A percentile compares a stretch with the other conserved stretches of the same genome.
These are phyloP conservation scores for Linum trigynum DNA, from an alignment of 345 rosid genomes.

Conservation along the genomic window DNA sequence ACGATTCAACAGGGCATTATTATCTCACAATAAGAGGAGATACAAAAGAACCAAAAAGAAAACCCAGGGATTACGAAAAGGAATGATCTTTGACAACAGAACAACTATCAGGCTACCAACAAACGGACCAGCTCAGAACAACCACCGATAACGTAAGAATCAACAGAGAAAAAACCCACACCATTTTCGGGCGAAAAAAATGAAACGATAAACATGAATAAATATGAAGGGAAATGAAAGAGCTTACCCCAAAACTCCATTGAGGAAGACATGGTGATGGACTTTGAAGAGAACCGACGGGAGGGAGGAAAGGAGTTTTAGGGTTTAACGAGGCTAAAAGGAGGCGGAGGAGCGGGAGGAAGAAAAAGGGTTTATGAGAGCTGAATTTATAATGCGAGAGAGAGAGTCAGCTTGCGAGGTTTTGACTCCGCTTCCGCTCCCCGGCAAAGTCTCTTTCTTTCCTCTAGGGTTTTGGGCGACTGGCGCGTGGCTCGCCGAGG, in stretches of 20 bases:
- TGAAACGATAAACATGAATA: not conserved
- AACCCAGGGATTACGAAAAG: not conserved
- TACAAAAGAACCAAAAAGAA: not conserved
- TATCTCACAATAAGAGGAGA: not conserved
- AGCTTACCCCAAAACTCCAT: constrained; percentile 24
- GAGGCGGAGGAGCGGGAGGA: not conserved
- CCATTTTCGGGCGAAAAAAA: not conserved
- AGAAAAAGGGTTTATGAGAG: not conserved
- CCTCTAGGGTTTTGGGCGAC: too few relatives aligned
- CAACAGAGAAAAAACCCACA: not conserved
- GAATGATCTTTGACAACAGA: too few relatives aligned
- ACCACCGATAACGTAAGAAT: not conserved
- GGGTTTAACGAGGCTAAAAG: not conserved
- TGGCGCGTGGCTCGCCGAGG: too few relatives aligned
- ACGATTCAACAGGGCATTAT: too few relatives aligned
- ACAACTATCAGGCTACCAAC: too few relatives aligned
- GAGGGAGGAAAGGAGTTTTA: not conserved
- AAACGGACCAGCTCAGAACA: too few relatives aligned
- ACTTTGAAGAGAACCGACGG: not conserved
- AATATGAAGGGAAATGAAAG: not conserved
- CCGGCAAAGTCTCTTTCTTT: too few relatives aligned
- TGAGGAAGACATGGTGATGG: not conserved
- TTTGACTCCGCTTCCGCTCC: too few relatives aligned
- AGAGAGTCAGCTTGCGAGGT: too few relatives aligned
- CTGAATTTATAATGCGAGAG: not conserved